Conservation (phyloP, 176 grass and related monocot genomes). For the Ensete glaucum region DNA sequence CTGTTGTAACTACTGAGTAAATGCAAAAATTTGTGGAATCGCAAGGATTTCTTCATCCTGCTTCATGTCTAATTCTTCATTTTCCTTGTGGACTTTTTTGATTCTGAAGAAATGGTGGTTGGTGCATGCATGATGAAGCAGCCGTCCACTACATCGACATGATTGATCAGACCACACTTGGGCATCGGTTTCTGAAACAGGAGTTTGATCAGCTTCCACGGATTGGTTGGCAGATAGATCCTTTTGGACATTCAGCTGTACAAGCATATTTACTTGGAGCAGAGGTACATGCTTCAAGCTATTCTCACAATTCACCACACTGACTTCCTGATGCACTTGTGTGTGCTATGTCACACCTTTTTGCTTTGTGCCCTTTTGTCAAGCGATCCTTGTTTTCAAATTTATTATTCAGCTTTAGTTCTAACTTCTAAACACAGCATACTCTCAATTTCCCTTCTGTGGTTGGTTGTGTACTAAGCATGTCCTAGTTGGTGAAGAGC, state of each 20-base stretch:
- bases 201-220: conserved; percentile 67
- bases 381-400: neutral
- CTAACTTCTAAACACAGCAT: neutral
- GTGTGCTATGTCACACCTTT: neutral
- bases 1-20: neutral
- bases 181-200: conserved; percentile 69
- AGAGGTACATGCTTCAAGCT: conserved; percentile 36
- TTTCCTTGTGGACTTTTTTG: neutral
- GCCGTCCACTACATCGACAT: conserved; percentile 89
- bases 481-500: too few species aligned
- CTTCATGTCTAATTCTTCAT: neutral
- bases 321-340: neutral
- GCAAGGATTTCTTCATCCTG: neutral
- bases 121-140: conserved; percentile 92
- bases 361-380: neutral
- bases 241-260: conserved; percentile 88
- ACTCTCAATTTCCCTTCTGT: neutral
- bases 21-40: neutral
- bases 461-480: neutral
- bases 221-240: conserved; percentile 93
- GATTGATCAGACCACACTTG: conserved; percentile 89
- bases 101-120: conserved; percentile 66
- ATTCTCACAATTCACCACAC: neutral
- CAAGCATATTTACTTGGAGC: conserved; percentile 80
- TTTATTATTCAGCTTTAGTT: neutral